Evolutionary conservation across 1,284 basidiomycete genomes (phyloP).

Genomic region (Microbotryum intermedium): DNA sequence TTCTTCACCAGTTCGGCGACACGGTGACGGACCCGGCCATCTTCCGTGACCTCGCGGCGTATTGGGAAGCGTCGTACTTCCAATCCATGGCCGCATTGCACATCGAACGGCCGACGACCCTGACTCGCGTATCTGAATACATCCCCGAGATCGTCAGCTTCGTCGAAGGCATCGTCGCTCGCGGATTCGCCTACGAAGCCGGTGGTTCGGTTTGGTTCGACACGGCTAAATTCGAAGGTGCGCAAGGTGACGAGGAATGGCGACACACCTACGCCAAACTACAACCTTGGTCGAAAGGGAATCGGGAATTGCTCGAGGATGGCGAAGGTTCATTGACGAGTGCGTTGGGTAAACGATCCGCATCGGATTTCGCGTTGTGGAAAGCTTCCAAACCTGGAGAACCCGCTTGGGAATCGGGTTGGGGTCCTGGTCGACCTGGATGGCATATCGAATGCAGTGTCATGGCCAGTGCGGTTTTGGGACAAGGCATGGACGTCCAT

Average conservation of each 20-base stretch:
- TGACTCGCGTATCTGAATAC: constrained; percentile 95
- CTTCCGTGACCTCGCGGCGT: constrained; percentile 71
- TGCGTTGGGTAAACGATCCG: constrained; percentile 51
- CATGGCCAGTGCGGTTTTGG: constrained; percentile 91
- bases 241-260: constrained; percentile 42
- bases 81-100: constrained; percentile 81
- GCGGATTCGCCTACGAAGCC: constrained; percentile 73
- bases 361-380: constrained; percentile 92
- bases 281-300: constrained; percentile 91
- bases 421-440: constrained; percentile 93
- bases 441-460: constrained; percentile 99
- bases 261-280: constrained; percentile 86
- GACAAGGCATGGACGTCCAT: constrained; percentile 93
- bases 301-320: constrained; percentile 79
- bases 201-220: constrained; percentile 95
- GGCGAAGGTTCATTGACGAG: constrained; percentile 77
- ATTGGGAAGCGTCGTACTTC: constrained; percentile 89
- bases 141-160: constrained; percentile 90
- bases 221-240: constrained; percentile 74
- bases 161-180: constrained; percentile 73
- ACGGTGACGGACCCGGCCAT: constrained; percentile 80
- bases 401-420: constrained; percentile 91
- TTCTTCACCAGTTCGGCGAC: constrained; percentile 53
- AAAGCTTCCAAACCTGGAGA: constrained; percentile 97
- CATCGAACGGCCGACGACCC: constrained; percentile 77